Percentiles rank a stretch among this genome's conserved stretches.
These are phyloP conservation scores for Calonectria hongkongensis DNA, from an alignment of 2,329 filamentous ascomycete species.

Conservation along the genomic window DNA sequence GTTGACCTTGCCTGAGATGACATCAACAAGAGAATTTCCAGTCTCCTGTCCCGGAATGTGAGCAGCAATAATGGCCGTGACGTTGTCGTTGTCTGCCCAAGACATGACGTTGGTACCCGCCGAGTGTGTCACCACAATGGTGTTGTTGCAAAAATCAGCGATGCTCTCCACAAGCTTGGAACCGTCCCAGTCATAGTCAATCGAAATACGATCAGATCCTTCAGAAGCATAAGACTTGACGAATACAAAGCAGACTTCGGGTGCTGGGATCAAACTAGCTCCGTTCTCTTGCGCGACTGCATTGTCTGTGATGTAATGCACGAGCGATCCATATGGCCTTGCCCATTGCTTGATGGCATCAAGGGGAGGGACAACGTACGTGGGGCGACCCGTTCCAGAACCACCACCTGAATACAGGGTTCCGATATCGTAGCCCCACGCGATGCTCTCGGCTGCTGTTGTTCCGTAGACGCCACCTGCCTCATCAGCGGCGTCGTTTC, in stretches of 20 bases:
- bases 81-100: slow-evolving; percentile 75
- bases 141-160: slow-evolving; percentile 67
- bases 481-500: slow-evolving; percentile 65
- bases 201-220: slow-evolving; percentile 70
- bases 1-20: slow-evolving; percentile 76
- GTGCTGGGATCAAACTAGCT: slow-evolving; percentile 74
- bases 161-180: slow-evolving; percentile 74
- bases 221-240: slow-evolving; percentile 80
- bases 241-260: slow-evolving; percentile 80
- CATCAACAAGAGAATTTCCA: slow-evolving; percentile 75
- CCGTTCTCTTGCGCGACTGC: slow-evolving; percentile 71
- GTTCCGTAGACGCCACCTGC: slow-evolving; percentile 1
- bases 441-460: background rate
- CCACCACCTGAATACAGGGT: slow-evolving; percentile 83
- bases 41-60: slow-evolving; percentile 77
- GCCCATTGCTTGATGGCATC: slow-evolving; percentile 79
- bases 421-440: slow-evolving; percentile 65
- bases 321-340: slow-evolving; percentile 69
- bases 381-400: slow-evolving; percentile 76
- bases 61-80: slow-evolving; percentile 77
- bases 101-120: slow-evolving; percentile 75
- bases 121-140: slow-evolving; percentile 73
- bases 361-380: slow-evolving; percentile 79
- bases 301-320: slow-evolving; percentile 74
- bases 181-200: slow-evolving; percentile 74